phyloP scores from a whole-genome alignment of 2,329 filamentous ascomycete genomes.

The Xylariaceae sp. region DNA sequence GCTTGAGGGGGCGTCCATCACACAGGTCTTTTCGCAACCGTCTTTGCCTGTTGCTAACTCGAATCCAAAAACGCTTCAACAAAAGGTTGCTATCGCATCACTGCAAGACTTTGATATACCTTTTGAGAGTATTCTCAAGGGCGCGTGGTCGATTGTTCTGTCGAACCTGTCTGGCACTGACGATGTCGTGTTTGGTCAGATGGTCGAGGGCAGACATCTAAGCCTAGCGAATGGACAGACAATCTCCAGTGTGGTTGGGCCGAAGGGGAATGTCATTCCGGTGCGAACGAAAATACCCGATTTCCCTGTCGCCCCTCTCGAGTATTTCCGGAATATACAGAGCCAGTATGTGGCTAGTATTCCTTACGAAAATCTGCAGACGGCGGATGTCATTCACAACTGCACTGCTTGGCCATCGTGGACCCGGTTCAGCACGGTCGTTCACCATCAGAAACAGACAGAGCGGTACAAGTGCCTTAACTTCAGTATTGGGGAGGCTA shows the following conservation, averaged over 20 bases:
- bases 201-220: slow-evolving; percentile 44
- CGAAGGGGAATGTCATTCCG: slow-evolving; percentile 43
- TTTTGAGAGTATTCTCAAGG: slow-evolving; percentile 50
- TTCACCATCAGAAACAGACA: slow-evolving; percentile 45
- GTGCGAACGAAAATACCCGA: slow-evolving; percentile 45
- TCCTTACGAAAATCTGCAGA: slow-evolving; percentile 47
- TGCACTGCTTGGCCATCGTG: slow-evolving; percentile 51
- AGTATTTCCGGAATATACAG: slow-evolving; percentile 45
- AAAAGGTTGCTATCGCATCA: slow-evolving; percentile 38
- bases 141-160: slow-evolving; percentile 53
- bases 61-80: slow-evolving; percentile 37
- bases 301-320: slow-evolving; percentile 40
- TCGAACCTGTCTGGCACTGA: slow-evolving; percentile 42
- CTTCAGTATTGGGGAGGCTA: slow-evolving; percentile 42
- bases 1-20: slow-evolving; percentile 43
- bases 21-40: slow-evolving; percentile 39
- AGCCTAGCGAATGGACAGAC: slow-evolving; percentile 47
- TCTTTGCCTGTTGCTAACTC: slow-evolving; percentile 37
- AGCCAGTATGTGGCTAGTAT: slow-evolving; percentile 43
- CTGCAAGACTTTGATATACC: slow-evolving; percentile 41
- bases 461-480: slow-evolving; percentile 35
- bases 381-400: slow-evolving; percentile 45
- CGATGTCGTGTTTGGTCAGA: slow-evolving; percentile 53
- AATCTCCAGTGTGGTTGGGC: slow-evolving; percentile 45
- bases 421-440: slow-evolving; percentile 49